Percentiles rank a stretch among this genome's conserved stretches.
These are phyloP conservation scores for Thermoascus crustaceus DNA, from an alignment of 2,329 filamentous ascomycete genomes.

Conservation along the genomic window DNA sequence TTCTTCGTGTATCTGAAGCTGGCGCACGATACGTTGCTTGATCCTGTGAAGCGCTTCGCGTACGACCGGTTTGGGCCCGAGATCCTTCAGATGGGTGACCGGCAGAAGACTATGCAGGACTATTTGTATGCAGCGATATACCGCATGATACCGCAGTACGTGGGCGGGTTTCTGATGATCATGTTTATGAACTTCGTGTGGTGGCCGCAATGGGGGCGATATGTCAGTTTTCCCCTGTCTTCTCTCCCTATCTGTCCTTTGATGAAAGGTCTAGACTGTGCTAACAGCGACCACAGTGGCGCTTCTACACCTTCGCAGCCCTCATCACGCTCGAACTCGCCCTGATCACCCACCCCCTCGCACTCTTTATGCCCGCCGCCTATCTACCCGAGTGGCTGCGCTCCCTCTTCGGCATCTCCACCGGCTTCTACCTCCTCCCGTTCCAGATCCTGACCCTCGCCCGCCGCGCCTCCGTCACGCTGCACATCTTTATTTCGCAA, in stretches of 20 bases:
- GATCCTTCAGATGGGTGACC: constrained; percentile 51
- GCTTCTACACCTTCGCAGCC: constrained; percentile 44
- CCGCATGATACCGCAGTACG: constrained; percentile 31
- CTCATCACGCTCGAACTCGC: constrained; percentile 51
- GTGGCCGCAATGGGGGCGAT: constrained; percentile 37
- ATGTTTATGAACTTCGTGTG: constrained; percentile 32
- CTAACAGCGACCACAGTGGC: too few relatives aligned
- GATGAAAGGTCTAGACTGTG: constrained; percentile 13
- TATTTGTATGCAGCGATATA: constrained; percentile 61
- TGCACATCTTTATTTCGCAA: constrained; percentile 77
- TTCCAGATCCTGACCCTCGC: constrained; percentile 75
- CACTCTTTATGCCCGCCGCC: constrained; percentile 27
- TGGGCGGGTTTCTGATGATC: constrained; percentile 28
- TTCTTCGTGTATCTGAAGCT: constrained; percentile 77
- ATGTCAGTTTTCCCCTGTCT: constrained; percentile 28
- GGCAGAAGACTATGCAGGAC: constrained; percentile 58
- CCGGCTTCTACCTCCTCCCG: constrained; percentile 54
- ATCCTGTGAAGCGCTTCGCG: constrained; percentile 69
- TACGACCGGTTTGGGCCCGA: constrained; percentile 83
- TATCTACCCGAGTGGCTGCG: constrained; percentile 24
- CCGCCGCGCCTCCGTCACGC: constrained; percentile 66
- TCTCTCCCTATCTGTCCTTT: constrained; percentile 13
- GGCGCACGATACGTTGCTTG: constrained; percentile 72
- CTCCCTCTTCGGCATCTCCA: constrained; percentile 29
- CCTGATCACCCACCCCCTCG: constrained; percentile 46